phyloP scores from a whole-genome alignment of 2,329 filamentous ascomycete genomes.

The Apiospora malaysiana region DNA sequence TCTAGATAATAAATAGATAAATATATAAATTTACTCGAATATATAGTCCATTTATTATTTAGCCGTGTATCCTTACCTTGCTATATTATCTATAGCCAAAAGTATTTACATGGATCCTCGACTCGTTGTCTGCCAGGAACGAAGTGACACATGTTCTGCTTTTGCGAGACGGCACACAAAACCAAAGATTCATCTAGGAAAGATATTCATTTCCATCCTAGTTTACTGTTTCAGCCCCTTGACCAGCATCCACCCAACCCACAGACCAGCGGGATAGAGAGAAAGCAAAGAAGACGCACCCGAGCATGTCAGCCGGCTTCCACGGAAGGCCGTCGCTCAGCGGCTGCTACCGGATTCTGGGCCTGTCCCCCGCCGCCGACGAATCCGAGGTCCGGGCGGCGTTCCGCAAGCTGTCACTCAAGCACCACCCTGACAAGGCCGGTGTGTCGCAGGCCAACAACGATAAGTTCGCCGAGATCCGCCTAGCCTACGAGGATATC shows the following conservation, averaged over 20 bases:
- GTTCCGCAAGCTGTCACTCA: neutral
- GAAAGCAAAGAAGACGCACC: neutral
- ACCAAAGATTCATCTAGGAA: neutral
- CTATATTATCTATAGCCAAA: neutral
- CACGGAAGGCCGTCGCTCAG: neutral
- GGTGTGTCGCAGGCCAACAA: neutral
- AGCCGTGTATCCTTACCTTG: too few relatives aligned
- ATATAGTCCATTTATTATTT: too few relatives aligned
- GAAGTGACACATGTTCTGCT: too few relatives aligned
- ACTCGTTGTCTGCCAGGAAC: too few relatives aligned
- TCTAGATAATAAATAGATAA: too few relatives aligned
- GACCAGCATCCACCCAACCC: too few relatives aligned
- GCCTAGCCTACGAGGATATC: neutral
- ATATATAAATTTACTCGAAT: too few relatives aligned
- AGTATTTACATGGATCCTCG: neutral
- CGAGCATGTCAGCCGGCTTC: neutral
- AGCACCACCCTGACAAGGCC: conserved; percentile 5
- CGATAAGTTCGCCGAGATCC: neutral
- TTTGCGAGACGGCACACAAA: too few relatives aligned
- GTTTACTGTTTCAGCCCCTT: too few relatives aligned
- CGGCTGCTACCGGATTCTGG: neutral
- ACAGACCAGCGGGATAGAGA: too few relatives aligned
- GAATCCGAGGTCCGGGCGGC: neutral
- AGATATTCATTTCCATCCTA: too few relatives aligned
- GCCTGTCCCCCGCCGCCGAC: neutral